Conservation (phyloP, 2,329 filamentous ascomycete genomes). For the Xylaria sp. region DNA sequence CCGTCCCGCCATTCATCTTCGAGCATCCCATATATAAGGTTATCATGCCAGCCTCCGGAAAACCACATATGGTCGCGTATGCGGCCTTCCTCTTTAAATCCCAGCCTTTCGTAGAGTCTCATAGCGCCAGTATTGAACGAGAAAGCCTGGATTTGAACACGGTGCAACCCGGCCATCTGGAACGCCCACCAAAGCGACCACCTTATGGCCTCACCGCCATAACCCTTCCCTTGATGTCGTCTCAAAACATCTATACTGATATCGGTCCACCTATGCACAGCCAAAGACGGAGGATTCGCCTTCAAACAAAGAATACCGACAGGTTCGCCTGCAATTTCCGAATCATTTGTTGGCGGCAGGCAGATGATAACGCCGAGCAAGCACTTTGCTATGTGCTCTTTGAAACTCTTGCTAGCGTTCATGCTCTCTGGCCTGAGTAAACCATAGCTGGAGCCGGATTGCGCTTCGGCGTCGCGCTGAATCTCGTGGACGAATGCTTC, state of each 20-base stretch:
- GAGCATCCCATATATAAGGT: conserved; percentile 50
- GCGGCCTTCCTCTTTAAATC: conserved; percentile 51
- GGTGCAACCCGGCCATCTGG: conserved; percentile 51
- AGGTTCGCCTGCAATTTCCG: conserved; percentile 38
- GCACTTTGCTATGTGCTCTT: conserved; percentile 44
- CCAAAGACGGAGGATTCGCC: conserved; percentile 38
- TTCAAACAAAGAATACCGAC: conserved; percentile 51
- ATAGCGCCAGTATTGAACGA: conserved; percentile 51
- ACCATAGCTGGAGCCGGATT: conserved; percentile 45
- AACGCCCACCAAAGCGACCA: conserved; percentile 53
- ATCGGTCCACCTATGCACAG: conserved; percentile 56
- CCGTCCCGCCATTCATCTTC: conserved; percentile 49
- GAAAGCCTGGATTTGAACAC: conserved; percentile 50
- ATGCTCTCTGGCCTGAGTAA: conserved; percentile 49
- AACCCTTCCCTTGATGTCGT: conserved; percentile 49
- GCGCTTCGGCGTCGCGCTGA: conserved; percentile 46
- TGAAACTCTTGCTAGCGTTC: conserved; percentile 46
- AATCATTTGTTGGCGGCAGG: conserved; percentile 41
- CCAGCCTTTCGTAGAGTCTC: conserved; percentile 50
- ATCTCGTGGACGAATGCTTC: conserved; percentile 48
- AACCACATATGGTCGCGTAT: conserved; percentile 51
- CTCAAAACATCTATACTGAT: conserved; percentile 50
- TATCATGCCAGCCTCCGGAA: conserved; percentile 51
- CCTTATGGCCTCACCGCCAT: conserved; percentile 53
- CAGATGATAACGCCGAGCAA: conserved; percentile 54